Evolutionary conservation across 441 rosid genomes (phyloP), one percentile per base, ranked within the genome.

Genomic region (Gossypium lobatum): DNA sequence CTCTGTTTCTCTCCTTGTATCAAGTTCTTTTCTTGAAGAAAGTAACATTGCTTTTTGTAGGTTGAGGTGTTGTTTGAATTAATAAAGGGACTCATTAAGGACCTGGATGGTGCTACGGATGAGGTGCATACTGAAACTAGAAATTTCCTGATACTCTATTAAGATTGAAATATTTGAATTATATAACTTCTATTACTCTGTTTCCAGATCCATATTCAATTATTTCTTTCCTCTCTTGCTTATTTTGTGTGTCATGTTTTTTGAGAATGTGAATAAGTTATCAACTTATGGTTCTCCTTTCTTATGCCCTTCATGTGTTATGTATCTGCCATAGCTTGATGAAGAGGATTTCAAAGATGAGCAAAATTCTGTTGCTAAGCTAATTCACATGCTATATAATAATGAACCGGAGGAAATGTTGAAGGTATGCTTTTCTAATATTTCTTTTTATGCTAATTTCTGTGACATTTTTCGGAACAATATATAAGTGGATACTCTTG

Each of bases 331-430:
- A 65, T 73, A 89, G 93, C 89, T 87, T 77, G 93, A 89, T 52
- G 93, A 89, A 80, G 93, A 89, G 81, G 93, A 89, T 83, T 89
- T 89, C 78, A 83, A 78, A 34, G 93, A 89, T 68, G 93, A 89
- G 81, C 93, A 87, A 76, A 87, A 89, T 78, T 85, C 89, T 64
- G 88, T 89, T 54, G 89, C 91, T 76, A 76, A 84, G 62, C 87
- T 89, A 67, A 84, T 85, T 78, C 87, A 89, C 79, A 87, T 85
- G 91, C 88, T 87, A 68, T 79, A 83, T 77, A 84, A 82, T 52
- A 84, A 82, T 77, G 88, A 85, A 65, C 78, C 89, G 10, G 88
- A 84, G 73, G 93, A 89, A 84, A 89, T 89, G 93, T 78, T 84
- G 42, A 87, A 87, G 89, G 93, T 89, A 42, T 37, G 67, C 1